Conservation (phyloP, 768 basidiomycete genomes). For the Suillus decipiens region DNA sequence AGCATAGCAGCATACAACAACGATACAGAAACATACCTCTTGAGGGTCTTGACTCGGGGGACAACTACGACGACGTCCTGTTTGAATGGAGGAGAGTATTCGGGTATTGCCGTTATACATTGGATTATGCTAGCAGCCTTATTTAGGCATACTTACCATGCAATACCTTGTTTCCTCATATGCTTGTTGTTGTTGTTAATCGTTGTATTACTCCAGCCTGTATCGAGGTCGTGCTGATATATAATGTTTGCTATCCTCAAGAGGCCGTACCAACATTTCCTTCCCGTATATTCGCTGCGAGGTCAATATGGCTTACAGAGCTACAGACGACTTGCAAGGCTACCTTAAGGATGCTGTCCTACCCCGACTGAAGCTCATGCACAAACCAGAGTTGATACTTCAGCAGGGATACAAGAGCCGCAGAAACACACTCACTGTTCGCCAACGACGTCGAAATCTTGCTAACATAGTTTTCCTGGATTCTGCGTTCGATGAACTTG, state of each 20-base stretch:
- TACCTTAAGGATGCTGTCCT: conserved; percentile 37
- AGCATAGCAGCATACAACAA: conserved; percentile 5
- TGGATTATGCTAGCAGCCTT: conserved; percentile 15
- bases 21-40: conserved; percentile 30
- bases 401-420: conserved; percentile 37
- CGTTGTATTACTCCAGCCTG: background rate
- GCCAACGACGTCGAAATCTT: conserved; percentile 35
- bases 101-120: conserved; percentile 29
- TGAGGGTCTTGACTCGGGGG: conserved; percentile 23
- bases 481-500: conserved; percentile 28
- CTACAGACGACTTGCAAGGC: conserved; percentile 34
- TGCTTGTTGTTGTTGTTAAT: background rate
- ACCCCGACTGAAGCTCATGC: conserved; percentile 33
- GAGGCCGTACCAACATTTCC: background rate
- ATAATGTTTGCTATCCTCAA: background rate
- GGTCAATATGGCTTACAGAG: conserved; percentile 28
- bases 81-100: conserved; percentile 6
- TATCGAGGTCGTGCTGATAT: background rate
- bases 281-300: background rate
- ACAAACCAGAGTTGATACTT: conserved; percentile 18
- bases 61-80: conserved; percentile 8
- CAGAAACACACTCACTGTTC: conserved; percentile 34
- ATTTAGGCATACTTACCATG: background rate
- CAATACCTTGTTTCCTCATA: background rate
- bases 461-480: conserved; percentile 29